These are phyloP conservation scores for Alternaria burnsii DNA, from an alignment of 2,329 filamentous ascomycete genomes.

Conservation along the genomic window DNA sequence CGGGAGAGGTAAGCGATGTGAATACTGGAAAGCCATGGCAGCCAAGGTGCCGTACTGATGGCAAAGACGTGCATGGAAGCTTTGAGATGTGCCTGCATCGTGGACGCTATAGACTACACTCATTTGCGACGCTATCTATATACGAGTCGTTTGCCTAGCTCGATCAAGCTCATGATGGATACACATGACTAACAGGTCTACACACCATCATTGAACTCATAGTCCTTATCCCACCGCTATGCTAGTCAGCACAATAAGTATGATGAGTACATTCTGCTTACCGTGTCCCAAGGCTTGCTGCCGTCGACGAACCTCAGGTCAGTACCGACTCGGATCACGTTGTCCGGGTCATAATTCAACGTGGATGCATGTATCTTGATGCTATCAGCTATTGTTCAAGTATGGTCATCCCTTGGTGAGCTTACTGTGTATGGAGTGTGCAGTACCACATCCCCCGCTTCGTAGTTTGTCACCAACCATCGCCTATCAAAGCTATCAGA, in stretches of 20 bases:
- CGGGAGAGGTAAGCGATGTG: constrained; percentile 41
- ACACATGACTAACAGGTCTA: background rate
- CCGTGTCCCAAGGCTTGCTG: constrained; percentile 61
- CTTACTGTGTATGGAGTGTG: constrained; percentile 43
- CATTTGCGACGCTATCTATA: background rate
- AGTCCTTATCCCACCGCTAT: constrained; percentile 46
- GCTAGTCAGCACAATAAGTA: constrained; percentile 5
- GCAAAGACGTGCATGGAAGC: constrained; percentile 2
- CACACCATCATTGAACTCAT: constrained; percentile 42
- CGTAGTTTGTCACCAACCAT: constrained; percentile 63
- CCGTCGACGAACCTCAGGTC: constrained; percentile 65
- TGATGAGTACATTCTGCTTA: constrained; percentile 26
- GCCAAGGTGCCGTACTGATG: constrained; percentile 34
- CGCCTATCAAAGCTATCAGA: constrained; percentile 54
- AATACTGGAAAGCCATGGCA: constrained; percentile 42
- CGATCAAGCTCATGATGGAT: background rate
- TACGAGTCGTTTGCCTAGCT: background rate
- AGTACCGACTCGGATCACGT: constrained; percentile 64
- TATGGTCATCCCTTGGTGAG: too few species aligned
- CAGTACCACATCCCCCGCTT: constrained; percentile 62
- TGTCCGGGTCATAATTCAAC: constrained; percentile 62
- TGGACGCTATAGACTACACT: background rate
- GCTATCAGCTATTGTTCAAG: constrained; percentile 12
- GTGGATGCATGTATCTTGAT: constrained; percentile 65
- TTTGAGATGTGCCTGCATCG: background rate